Base-by-base conservation (phyloP, 2,329 filamentous ascomycete genomes). In the Aspergillus latus region DNA sequence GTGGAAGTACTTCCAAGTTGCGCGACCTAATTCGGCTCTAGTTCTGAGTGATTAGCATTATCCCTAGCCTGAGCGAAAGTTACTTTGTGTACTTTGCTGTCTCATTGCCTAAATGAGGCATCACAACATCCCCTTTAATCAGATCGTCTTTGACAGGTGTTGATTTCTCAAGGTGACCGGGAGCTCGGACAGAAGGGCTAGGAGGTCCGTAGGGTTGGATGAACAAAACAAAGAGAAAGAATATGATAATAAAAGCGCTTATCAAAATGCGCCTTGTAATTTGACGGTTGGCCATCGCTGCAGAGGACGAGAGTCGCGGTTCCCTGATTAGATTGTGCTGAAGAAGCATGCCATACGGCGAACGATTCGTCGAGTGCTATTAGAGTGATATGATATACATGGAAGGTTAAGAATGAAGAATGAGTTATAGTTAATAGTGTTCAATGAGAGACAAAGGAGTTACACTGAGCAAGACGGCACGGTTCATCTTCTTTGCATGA, bases 1-100 rank as follows among this genome's bases (percentile, higher is more conserved):
- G 69, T 88, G 85, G 61, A 88, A 79, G 61, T 86, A 78, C 66
- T 86, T 85, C 85, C 85, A 88, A 36, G 84, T 81, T 55, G 85
- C 82, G 59, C 84, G 80, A 59, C 85, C 85, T 29, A 88, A 76
- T 71, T 88, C 85, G 58, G 82, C 84, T 72, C 80, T 83, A 56
- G 48, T 52, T 15, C n/a, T 40, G 48, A 28, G 16, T 26, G 6
- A 28, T 53, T 40, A 57, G 57, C 32, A 37, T 37, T n/a, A 21
- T 15, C 16, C 10, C 29, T 36, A 9, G n/a, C 11, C 10, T n/a
- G 5, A 2, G 21, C 3, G 6, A 15, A 8, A 26, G 47, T 13
- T 49, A 29, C 13, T 15, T 28, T 11, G 10, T 69, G 61, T 70
- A 78, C 75, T 80, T 80, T 11, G 73, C 71, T 4, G 78, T 81